A percentile compares a stretch with the other conserved stretches of the same genome.
Evolutionary conservation across 2,329 filamentous ascomycete genomes (phyloP).

Genomic region (Ascochyta rabiei): DNA sequence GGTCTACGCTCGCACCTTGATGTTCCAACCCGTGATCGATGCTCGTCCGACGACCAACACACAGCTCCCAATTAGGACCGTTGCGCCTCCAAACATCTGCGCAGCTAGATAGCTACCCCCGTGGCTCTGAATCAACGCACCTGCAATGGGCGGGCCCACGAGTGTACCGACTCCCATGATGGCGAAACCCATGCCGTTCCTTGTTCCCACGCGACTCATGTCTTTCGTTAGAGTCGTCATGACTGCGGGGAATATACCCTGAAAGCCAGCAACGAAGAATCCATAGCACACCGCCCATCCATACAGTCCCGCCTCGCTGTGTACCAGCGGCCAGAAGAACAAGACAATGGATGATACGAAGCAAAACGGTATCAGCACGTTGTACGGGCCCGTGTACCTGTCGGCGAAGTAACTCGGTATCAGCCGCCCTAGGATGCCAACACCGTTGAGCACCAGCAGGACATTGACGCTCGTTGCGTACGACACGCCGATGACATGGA

Average conservation of each 20-base stretch:
- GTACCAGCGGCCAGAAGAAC: slow-evolving; percentile 63
- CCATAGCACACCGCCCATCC: slow-evolving; percentile 55
- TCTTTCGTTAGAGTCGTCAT: slow-evolving; percentile 55
- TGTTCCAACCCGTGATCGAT: slow-evolving; percentile 37
- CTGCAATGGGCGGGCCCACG: slow-evolving; percentile 56
- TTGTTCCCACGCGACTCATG: slow-evolving; percentile 53
- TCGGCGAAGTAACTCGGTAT: slow-evolving; percentile 62
- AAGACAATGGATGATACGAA: slow-evolving; percentile 56
- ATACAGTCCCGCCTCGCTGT: slow-evolving; percentile 46
- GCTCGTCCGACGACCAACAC: slow-evolving; percentile 38
- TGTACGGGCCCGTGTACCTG: slow-evolving; percentile 59
- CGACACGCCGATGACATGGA: slow-evolving; percentile 54
- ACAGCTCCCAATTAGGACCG: slow-evolving; percentile 37
- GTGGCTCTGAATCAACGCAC: slow-evolving; percentile 51
- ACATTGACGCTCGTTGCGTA: slow-evolving; percentile 60
- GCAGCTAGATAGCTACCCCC: slow-evolving; percentile 53
- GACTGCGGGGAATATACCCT: slow-evolving; percentile 54
- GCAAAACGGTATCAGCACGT: slow-evolving; percentile 60
- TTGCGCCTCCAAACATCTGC: slow-evolving; percentile 50
- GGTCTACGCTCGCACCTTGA: slow-evolving; percentile 33
- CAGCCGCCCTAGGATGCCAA: slow-evolving; percentile 62
- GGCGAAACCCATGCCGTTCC: slow-evolving; percentile 57
- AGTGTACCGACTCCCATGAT: slow-evolving; percentile 54
- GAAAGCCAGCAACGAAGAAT: slow-evolving; percentile 52
- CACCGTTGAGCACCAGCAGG: slow-evolving; percentile 63